These are phyloP conservation scores for Linum trigynum DNA, from an alignment of 345 rosid species.

Conservation along the genomic window DNA sequence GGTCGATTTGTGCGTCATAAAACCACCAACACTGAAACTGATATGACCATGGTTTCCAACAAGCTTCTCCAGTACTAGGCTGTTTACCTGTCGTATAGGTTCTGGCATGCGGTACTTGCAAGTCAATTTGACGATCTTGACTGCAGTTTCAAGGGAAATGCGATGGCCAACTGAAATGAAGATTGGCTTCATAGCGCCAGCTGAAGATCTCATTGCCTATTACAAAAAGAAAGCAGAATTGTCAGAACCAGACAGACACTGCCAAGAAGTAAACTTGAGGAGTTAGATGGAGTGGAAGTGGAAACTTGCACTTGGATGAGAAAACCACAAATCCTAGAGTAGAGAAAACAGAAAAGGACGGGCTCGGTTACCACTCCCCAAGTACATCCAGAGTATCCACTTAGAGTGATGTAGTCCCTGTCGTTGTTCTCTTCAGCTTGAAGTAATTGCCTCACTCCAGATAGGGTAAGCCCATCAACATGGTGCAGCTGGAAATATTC, in stretches of 20 bases:
- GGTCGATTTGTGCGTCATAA: too few relatives aligned
- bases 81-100: constrained; percentile 74
- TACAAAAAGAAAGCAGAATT: not conserved
- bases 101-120: constrained; percentile 84
- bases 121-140: constrained; percentile 47
- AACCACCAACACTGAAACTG: not conserved
- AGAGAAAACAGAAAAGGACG: constrained; percentile 4
- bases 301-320: not conserved
- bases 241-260: too few relatives aligned
- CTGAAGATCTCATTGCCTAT: constrained; percentile 61
- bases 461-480: constrained; percentile 69
- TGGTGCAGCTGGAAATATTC: constrained; percentile 55
- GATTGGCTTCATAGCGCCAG: constrained; percentile 54
- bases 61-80: constrained; percentile 1
- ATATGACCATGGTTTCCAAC: not conserved
- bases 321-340: not conserved
- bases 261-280: not conserved
- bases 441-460: constrained; percentile 46
- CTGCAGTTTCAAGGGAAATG: constrained; percentile 58
- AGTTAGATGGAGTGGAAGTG: not conserved
- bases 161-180: constrained; percentile 77
- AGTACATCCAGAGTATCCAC: constrained; percentile 55
- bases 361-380: constrained; percentile 67
- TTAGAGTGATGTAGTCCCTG: constrained; percentile 39
- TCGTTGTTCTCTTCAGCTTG: constrained; percentile 37